Percentiles rank a stretch among this genome's conserved stretches.
These are phyloP conservation scores for Deuterostichococcus epilithicus DNA, from an alignment of 139 green algal species.

Conservation along the genomic window DNA sequence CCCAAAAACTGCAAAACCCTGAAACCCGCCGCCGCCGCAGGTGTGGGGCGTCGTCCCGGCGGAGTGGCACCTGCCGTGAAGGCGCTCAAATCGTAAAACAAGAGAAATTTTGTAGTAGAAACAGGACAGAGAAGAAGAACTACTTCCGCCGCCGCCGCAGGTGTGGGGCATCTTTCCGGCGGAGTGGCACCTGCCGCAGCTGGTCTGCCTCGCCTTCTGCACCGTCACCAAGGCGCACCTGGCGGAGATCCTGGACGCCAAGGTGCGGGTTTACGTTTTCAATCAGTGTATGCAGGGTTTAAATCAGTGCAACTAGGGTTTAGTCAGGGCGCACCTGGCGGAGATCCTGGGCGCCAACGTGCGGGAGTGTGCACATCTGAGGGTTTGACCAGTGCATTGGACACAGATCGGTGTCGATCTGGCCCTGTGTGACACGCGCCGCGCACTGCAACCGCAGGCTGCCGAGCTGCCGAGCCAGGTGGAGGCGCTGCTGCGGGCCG, in stretches of 20 bases:
- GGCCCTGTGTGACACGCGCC: not conserved
- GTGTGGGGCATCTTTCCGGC: constrained; percentile 90
- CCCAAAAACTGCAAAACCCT: no score
- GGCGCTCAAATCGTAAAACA: no score
- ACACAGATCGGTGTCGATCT: no score
- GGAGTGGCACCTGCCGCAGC: constrained; percentile 81
- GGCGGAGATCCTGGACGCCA: constrained; percentile 70
- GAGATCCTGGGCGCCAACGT: constrained; percentile 66
- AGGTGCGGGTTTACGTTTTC: constrained; percentile 14
- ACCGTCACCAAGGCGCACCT: constrained; percentile 86
- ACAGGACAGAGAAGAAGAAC: no score
- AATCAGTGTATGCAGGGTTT: constrained; percentile 19
- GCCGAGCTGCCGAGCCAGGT: constrained; percentile 57
- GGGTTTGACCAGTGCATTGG: no score
- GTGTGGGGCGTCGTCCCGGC: constrained; percentile 89
- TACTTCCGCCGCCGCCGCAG: not conserved
- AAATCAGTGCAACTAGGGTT: no score
- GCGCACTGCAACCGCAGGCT: constrained; percentile 15
- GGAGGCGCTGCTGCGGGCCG: constrained; percentile 74
- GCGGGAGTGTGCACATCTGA: no score
- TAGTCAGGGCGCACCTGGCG: constrained; percentile 77
- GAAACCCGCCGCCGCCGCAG: no score
- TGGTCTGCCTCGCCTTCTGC: constrained; percentile 93
- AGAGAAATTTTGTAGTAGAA: no score
- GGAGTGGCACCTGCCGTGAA: constrained; percentile 79